These are phyloP conservation scores for Aspergillus sp. DNA, from an alignment of 2,329 filamentous ascomycete species.

Conservation along the genomic window DNA sequence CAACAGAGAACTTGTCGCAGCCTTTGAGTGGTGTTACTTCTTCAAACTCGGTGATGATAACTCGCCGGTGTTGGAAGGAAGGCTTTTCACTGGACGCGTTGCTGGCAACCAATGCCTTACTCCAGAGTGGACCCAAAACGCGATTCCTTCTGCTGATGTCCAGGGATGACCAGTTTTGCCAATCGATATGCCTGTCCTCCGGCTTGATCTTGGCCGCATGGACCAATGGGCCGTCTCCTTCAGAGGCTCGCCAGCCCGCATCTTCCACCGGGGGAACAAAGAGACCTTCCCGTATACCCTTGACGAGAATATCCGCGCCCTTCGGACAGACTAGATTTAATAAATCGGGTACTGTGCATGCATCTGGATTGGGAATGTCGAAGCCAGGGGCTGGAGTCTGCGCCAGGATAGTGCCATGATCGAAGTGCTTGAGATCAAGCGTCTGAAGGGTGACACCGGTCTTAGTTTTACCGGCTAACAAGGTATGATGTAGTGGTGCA, in stretches of 20 bases:
- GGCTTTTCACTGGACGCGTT: constrained; percentile 19
- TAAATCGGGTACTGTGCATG: constrained; percentile 54
- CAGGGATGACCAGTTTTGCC: constrained; percentile 55
- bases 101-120: constrained; percentile 34
- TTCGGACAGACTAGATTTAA: constrained; percentile 59
- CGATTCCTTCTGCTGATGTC: constrained; percentile 59
- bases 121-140: constrained; percentile 71
- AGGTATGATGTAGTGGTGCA: constrained; percentile 82
- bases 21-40: constrained; percentile 31
- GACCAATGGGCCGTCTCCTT: constrained; percentile 30
- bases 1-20: constrained; percentile 28
- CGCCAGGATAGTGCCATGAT: constrained; percentile 73
- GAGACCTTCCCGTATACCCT: constrained; percentile 62
- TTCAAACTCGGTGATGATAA: constrained; percentile 43
- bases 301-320: constrained; percentile 72
- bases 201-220: constrained; percentile 75
- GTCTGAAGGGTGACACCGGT: constrained; percentile 88
- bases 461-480: constrained; percentile 61
- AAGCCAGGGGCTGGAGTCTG: constrained; percentile 65
- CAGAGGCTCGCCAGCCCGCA: constrained; percentile 30
- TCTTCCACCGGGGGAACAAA: constrained; percentile 65
- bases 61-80: constrained; percentile 34
- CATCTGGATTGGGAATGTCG: constrained; percentile 50
- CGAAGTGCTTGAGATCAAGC: constrained; percentile 73
- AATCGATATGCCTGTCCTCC: constrained; percentile 64